Percentiles rank a stretch among this genome's conserved stretches.
Evolutionary conservation across 164 flowering plant genomes (phyloP).

Genomic region (Cinnamomum micranthum): DNA sequence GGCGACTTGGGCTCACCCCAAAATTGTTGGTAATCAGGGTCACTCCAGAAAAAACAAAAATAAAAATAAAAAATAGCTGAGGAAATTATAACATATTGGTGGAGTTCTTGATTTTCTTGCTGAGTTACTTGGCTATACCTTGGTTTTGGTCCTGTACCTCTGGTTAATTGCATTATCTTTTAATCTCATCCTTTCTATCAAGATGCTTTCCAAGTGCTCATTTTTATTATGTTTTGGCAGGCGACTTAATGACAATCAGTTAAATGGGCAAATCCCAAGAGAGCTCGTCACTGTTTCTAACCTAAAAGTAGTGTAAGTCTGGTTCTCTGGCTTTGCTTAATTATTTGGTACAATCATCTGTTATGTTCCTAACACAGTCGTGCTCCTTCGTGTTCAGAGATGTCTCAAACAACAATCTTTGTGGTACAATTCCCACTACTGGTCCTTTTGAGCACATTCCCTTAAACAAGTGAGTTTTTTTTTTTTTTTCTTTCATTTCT

Average conservation of each 20-base stretch:
- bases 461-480: slow-evolving; percentile 52
- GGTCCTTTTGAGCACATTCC: slow-evolving; percentile 89
- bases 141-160: background rate
- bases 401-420: slow-evolving; percentile 75
- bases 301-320: slow-evolving; percentile 87
- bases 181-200: background rate
- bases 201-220: background rate
- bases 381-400: slow-evolving; percentile 39
- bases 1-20: background rate
- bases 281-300: slow-evolving; percentile 45
- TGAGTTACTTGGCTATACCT: too few species aligned
- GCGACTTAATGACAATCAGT: slow-evolving; percentile 66
- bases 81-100: too few species aligned
- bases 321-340: background rate
- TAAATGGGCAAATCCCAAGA: slow-evolving; percentile 73
- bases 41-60: too few species aligned
- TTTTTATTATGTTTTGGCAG: slow-evolving; percentile 21
- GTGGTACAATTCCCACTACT: slow-evolving; percentile 79
- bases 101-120: too few species aligned
- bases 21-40: too few species aligned
- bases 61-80: too few species aligned
- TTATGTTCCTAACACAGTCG: background rate
- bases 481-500: background rate
- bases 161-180: background rate
- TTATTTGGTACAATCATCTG: background rate